Base-by-base conservation (phyloP, 371 early-diverging fungal genomes). In the Mucor irregularis region DNA sequence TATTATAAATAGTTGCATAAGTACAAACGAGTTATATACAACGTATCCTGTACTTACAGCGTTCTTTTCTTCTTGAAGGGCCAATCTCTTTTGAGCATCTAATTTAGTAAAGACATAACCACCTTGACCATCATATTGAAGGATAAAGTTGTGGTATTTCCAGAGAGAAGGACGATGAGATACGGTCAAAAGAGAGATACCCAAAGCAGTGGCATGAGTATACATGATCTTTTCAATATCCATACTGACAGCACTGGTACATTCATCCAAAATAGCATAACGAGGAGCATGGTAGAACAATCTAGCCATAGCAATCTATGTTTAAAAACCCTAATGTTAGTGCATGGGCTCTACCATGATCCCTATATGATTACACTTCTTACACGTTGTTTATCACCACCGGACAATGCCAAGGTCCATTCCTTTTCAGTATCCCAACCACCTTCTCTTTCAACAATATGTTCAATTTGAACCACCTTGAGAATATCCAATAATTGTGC, bases 141-240 rank as follows among this genome's bases (percentile, higher is more conserved):
- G 69, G 39, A 90, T 81, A 56, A 70, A 88, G 66, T 93, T 89
- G 71, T 94, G 95, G 75, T 92, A 94, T 68, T 91, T 84, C 88
- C 89, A 91, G 37, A 93, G 73, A 21, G 90, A 90, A 47, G 93
- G 90, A 14, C 94, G 88, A 73, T 94, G 94, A 9, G 92, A 91
- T 5, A 94, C 92, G 0, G 95, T 94, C 56, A 94, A 74, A 42
- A 94, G 72, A 3, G 93, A 90, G 59, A 94, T 94, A 21, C 91
- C 91, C 16, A 94, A 78, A 21, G 79, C 76, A 48, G 88, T 87
- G 31, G 93, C 93, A 61, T 92, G 87, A 19, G 89, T 89, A 67
- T 94, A 94, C 93, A 94, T 93, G 56, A 90, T 86, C 66, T 84
- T 80, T 66, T 95, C 95, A 37, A 94, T 81, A 43, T 92, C 93